A percentile compares a stretch with the other conserved stretches of the same genome.
These are phyloP conservation scores for Amanita phalloides DNA, from an alignment of 768 basidiomycete genomes.

Conservation along the genomic window DNA sequence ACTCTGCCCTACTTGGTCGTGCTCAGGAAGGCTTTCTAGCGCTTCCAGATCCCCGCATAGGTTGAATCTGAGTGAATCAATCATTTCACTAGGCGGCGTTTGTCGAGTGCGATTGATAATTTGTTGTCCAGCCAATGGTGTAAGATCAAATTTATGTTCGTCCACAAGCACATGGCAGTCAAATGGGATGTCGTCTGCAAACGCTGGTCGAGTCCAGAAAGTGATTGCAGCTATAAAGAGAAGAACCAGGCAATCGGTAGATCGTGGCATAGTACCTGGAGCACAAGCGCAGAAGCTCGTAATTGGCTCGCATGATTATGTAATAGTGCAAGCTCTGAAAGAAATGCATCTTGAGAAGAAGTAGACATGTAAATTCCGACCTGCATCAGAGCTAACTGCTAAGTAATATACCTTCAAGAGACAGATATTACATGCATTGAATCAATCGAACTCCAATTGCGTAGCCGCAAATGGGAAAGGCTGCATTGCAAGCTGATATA, in stretches of 20 bases:
- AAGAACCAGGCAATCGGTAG: background rate
- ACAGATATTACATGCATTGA: no score
- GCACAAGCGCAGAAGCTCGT: no score
- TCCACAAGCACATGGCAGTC: slow-evolving; percentile 39
- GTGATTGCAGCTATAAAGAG: slow-evolving; percentile 10
- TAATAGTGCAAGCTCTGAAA: background rate
- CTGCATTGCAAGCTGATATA: background rate
- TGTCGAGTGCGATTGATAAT: slow-evolving; percentile 37
- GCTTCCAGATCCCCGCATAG: slow-evolving; percentile 50
- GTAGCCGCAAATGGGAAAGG: background rate
- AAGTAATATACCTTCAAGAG: no score
- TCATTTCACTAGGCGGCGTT: slow-evolving; percentile 52
- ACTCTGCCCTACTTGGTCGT: slow-evolving; percentile 54
- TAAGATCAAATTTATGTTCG: slow-evolving; percentile 49
- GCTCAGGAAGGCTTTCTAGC: slow-evolving; percentile 32
- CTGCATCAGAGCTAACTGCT: no score
- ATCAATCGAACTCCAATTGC: no score
- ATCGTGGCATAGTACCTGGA: background rate
- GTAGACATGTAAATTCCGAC: no score
- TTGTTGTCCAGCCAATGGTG: slow-evolving; percentile 39
- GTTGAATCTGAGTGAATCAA: slow-evolving; percentile 54
- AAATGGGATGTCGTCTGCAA: slow-evolving; percentile 34
- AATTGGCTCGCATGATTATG: background rate
- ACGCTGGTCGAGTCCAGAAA: slow-evolving; percentile 8
- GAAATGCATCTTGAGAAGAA: background rate